phyloP scores from a whole-genome alignment of 169 alveolate genomes.

The Plasmodium malariae region DNA sequence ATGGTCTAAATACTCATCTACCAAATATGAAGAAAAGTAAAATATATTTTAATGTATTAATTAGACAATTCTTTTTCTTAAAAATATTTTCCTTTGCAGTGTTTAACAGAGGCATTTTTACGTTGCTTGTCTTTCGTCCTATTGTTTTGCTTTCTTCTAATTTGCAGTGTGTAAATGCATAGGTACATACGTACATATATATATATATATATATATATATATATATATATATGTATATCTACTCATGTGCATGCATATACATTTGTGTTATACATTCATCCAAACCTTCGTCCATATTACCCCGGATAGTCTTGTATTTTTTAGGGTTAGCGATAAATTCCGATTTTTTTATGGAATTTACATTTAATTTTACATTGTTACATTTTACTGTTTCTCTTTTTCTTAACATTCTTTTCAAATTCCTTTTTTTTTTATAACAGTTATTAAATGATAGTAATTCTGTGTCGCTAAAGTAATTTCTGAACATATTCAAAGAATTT shows the following conservation, averaged over 20 bases:
- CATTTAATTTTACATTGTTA: neutral
- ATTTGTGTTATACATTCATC: neutral
- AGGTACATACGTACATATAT: neutral
- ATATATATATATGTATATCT: neutral
- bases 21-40: conserved; percentile 1
- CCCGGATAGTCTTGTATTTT: neutral
- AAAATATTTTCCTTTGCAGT: neutral
- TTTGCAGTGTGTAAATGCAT: neutral
- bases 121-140: neutral
- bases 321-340: neutral
- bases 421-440: conserved; percentile 25
- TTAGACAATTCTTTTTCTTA: neutral
- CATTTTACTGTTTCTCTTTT: neutral
- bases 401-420: conserved; percentile 23
- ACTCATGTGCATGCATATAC: neutral
- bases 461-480: conserved; percentile 50
- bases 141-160: neutral
- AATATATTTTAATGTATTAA: neutral
- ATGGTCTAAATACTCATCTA: conserved; percentile 29
- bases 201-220: neutral
- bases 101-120: neutral
- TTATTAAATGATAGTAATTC: conserved; percentile 37
- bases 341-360: conserved; percentile 13
- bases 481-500: neutral
- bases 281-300: conserved; percentile 21